A percentile compares a stretch with the other conserved stretches of the same genome.
Conservation (phyloP, 495 filamentous ascomycete genomes). For the Trichoderma asperelloides region DNA sequence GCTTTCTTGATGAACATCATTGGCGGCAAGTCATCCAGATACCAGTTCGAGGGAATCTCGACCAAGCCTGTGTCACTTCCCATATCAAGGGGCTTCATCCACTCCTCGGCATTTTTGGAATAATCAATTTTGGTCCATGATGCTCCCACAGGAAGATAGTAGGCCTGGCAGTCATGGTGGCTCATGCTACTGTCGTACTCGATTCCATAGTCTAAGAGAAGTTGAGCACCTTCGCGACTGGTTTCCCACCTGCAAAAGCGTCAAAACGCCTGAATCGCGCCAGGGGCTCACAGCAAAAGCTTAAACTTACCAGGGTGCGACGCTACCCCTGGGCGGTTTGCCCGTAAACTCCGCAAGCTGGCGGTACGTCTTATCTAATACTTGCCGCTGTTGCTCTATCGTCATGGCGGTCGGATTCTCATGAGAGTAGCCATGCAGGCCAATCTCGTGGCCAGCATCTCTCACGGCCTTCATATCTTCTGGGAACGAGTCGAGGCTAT, state of each 20-base stretch:
- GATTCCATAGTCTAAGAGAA: conserved; percentile 59
- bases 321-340: conserved; percentile 62
- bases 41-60: conserved; percentile 50
- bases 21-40: conserved; percentile 47
- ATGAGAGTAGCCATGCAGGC: conserved; percentile 65
- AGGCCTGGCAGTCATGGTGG: conserved; percentile 48
- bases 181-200: conserved; percentile 45
- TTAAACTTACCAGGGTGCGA: conserved; percentile 44
- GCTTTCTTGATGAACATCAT: conserved; percentile 50
- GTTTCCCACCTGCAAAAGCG: conserved; percentile 40
- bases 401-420: conserved; percentile 69
- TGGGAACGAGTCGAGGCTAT: conserved; percentile 69
- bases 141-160: conserved; percentile 42
- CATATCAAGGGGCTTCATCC: conserved; percentile 47
- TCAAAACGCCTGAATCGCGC: too few relatives aligned
- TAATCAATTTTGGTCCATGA: conserved; percentile 44
- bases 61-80: conserved; percentile 40
- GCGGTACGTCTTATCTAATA: conserved; percentile 67
- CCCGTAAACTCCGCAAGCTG: conserved; percentile 66
- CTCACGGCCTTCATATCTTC: conserved; percentile 64
- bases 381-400: conserved; percentile 62
- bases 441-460: conserved; percentile 74
- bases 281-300: too few relatives aligned
- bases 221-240: conserved; percentile 54
- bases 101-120: conserved; percentile 37